Evolutionary conservation across 1,284 basidiomycete genomes (phyloP).

Genomic region (Cutaneotrichosporon sp.): DNA sequence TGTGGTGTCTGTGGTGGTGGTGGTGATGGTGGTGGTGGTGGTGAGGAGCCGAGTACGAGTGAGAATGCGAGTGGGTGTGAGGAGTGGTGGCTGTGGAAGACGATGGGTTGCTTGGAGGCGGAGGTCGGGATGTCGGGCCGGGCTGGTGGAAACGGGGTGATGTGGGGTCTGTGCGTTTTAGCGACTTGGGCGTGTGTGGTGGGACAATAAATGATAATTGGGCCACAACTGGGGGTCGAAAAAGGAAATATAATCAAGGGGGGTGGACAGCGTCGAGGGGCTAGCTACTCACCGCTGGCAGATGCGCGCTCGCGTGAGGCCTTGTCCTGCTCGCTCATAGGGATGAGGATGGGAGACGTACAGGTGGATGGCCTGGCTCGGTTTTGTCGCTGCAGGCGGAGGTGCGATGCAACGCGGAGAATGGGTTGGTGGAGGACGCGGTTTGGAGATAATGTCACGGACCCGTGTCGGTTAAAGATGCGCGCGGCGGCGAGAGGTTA

Average conservation of each 20-base stretch:
- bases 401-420: no score
- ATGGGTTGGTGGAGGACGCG: no score
- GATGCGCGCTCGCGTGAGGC: constrained; percentile 6
- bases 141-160: background rate
- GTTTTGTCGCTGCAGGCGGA: no score
- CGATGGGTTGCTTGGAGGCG: background rate
- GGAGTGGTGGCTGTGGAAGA: background rate
- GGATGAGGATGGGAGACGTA: background rate
- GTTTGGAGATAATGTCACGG: no score
- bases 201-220: no score
- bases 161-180: constrained; percentile 1
- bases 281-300: constrained; percentile 3
- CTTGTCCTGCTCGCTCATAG: constrained; percentile 12
- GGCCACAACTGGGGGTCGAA: no score
- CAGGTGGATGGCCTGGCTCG: no score
- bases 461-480: no score
- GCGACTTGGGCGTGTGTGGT: background rate
- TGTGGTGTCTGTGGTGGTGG: constrained; percentile 2
- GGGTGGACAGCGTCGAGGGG: background rate
- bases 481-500: background rate
- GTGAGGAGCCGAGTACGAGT: background rate
- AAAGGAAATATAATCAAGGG: no score
- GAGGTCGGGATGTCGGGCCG: background rate
- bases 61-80: background rate
- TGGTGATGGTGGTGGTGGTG: constrained; percentile 8